These are phyloP conservation scores for Skeletonema menzelii DNA, from an alignment of 108 stramenopile species.

Conservation along the genomic window DNA sequence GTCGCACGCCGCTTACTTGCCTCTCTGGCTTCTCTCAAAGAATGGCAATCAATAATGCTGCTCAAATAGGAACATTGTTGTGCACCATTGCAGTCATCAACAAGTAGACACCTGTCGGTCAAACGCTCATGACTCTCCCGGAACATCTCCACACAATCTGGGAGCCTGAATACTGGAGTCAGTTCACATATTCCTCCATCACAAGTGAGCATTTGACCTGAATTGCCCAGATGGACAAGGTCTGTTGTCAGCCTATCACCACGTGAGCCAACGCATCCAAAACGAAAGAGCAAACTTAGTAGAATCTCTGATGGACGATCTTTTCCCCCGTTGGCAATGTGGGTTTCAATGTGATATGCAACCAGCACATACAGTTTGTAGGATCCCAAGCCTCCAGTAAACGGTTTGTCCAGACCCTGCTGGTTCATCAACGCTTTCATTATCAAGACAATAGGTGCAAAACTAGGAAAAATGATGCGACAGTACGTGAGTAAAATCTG, in stretches of 20 bases:
- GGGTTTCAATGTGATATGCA: conserved; percentile 59
- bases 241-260: conserved; percentile 19
- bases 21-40: conserved; percentile 36
- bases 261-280: conserved; percentile 55
- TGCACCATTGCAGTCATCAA: conserved; percentile 4
- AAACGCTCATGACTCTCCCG: conserved; percentile 33
- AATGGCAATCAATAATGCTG: conserved; percentile 38
- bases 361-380: conserved; percentile 90
- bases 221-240: conserved; percentile 17
- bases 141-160: conserved; percentile 43
- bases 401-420: conserved; percentile 88
- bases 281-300: conserved; percentile 42
- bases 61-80: conserved; percentile 33
- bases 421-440: conserved; percentile 81
- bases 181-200: conserved; percentile 49
- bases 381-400: conserved; percentile 90
- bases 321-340: conserved; percentile 35
- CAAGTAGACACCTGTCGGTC: conserved; percentile 18
- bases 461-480: conserved; percentile 29
- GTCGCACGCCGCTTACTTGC: conserved; percentile 26
- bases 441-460: conserved; percentile 69
- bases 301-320: conserved; percentile 45
- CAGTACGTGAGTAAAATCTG: background rate
- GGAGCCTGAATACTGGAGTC: conserved; percentile 35
- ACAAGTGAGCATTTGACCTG: conserved; percentile 14